Percentiles rank a stretch among this genome's conserved stretches.
Conservation (phyloP, 495 filamentous ascomycete species). For the Neurospora tetrasperma region DNA sequence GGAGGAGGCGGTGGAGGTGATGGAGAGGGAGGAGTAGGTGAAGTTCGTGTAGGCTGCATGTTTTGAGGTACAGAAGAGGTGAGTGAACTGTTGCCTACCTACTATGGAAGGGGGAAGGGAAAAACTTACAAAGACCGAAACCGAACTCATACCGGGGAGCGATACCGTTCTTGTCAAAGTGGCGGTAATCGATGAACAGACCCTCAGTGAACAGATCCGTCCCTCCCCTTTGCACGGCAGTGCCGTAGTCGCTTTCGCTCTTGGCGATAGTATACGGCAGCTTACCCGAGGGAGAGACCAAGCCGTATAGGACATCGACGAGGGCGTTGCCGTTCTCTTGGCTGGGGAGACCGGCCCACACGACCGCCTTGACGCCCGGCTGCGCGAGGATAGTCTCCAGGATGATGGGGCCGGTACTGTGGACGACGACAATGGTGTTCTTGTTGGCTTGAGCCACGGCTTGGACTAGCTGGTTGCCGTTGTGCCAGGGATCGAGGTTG, state of each 20-base stretch:
- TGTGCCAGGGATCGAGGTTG: slow-evolving; percentile 62
- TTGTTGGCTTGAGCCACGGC: slow-evolving; percentile 51
- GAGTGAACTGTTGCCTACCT: neutral
- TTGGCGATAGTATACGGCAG: slow-evolving; percentile 90
- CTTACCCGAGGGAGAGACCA: slow-evolving; percentile 69
- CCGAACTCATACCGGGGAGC: slow-evolving; percentile 54
- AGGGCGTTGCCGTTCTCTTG: slow-evolving; percentile 86
- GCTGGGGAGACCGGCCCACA: slow-evolving; percentile 84
- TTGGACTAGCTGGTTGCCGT: slow-evolving; percentile 61
- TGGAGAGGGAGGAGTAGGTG: slow-evolving; percentile 35
- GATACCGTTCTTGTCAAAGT: slow-evolving; percentile 61
- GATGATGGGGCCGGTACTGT: slow-evolving; percentile 80
- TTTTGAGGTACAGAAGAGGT: slow-evolving; percentile 2
- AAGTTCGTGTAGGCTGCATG: slow-evolving; percentile 49
- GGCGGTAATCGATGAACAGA: slow-evolving; percentile 74
- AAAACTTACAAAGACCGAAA: slow-evolving; percentile 48
- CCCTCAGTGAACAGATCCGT: slow-evolving; percentile 64
- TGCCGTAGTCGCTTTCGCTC: slow-evolving; percentile 67
- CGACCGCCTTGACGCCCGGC: slow-evolving; percentile 64
- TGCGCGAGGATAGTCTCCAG: slow-evolving; percentile 74
- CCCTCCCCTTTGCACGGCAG: slow-evolving; percentile 37
- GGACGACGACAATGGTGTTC: slow-evolving; percentile 79
- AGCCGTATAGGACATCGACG: slow-evolving; percentile 78
- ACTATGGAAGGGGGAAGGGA: neutral
- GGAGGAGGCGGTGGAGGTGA: slow-evolving; percentile 34